Evolutionary conservation across 805 yeast genomes (phyloP).

Genomic region (Kurtzmaniella fragi): DNA sequence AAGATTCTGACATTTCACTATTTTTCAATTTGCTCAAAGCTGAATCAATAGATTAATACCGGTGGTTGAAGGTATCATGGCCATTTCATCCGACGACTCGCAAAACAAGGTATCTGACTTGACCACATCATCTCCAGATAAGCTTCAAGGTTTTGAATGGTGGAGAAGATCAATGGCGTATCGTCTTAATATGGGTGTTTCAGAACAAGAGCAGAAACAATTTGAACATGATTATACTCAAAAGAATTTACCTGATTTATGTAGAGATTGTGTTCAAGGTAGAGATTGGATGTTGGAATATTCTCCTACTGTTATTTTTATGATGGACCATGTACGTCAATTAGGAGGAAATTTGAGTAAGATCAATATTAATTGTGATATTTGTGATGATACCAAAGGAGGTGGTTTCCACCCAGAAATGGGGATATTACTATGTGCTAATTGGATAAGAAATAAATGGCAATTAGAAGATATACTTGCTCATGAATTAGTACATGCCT

Average conservation of each 20-base stretch:
- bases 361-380: constrained; percentile 65
- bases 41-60: background rate
- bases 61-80: background rate
- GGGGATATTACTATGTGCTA: constrained; percentile 85
- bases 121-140: constrained; percentile 23
- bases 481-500: constrained; percentile 91
- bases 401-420: constrained; percentile 93
- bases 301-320: constrained; percentile 82
- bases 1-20: background rate
- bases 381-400: constrained; percentile 73
- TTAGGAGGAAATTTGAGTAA: constrained; percentile 46
- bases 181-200: constrained; percentile 63
- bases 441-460: constrained; percentile 66
- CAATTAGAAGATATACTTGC: constrained; percentile 88
- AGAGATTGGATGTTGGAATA: constrained; percentile 75
- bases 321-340: constrained; percentile 77
- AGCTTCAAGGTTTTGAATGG: constrained; percentile 62
- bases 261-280: constrained; percentile 66
- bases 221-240: constrained; percentile 56
- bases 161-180: constrained; percentile 73
- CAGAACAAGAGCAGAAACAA: constrained; percentile 44
- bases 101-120: constrained; percentile 1
- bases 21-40: too few relatives aligned
- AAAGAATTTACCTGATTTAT: constrained; percentile 43
- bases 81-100: constrained; percentile 2